These are phyloP conservation scores for Udeniomyces megalosporus DNA, from an alignment of 768 basidiomycete species.

Conservation along the genomic window DNA sequence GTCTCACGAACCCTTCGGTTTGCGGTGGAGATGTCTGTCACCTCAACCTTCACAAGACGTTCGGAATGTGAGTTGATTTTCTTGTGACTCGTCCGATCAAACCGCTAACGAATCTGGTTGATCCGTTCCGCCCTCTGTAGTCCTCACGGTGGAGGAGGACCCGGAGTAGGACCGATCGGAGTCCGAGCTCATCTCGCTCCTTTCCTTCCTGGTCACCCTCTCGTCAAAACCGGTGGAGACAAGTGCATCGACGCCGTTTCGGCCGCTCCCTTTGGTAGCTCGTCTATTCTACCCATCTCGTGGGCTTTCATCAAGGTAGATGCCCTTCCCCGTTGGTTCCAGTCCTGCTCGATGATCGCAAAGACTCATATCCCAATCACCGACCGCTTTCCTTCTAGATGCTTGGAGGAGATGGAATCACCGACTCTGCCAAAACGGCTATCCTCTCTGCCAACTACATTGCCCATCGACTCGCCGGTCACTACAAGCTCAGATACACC, in stretches of 20 bases:
- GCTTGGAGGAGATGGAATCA: conserved; percentile 86
- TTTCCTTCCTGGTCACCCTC: conserved; percentile 80
- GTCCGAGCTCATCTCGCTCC: conserved; percentile 83
- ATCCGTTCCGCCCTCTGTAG: conserved; percentile 29
- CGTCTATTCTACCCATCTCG: conserved; percentile 44
- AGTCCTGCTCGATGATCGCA: too few relatives aligned
- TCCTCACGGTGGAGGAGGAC: conserved; percentile 94
- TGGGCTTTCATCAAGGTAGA: conserved; percentile 69
- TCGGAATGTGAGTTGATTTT: conserved; percentile 56
- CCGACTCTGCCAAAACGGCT: conserved; percentile 68
- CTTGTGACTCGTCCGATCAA: too few relatives aligned
- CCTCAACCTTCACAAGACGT: conserved; percentile 95
- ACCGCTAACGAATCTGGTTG: too few relatives aligned
- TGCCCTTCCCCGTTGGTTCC: too few relatives aligned
- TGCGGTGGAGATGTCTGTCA: conserved; percentile 98
- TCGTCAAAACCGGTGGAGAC: conserved; percentile 48
- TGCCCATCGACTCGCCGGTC: conserved; percentile 63
- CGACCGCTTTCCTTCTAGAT: conserved; percentile 33
- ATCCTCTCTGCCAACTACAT: conserved; percentile 96
- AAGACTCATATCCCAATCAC: too few relatives aligned
- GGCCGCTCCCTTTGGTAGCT: conserved; percentile 83
- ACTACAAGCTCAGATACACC: conserved; percentile 76
- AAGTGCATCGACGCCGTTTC: conserved; percentile 73
- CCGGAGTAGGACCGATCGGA: conserved; percentile 77
- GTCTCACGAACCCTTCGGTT: conserved; percentile 68